Evolutionary conservation across 1,284 basidiomycete genomes (phyloP).

Genomic region (Ganoderma sinense): DNA sequence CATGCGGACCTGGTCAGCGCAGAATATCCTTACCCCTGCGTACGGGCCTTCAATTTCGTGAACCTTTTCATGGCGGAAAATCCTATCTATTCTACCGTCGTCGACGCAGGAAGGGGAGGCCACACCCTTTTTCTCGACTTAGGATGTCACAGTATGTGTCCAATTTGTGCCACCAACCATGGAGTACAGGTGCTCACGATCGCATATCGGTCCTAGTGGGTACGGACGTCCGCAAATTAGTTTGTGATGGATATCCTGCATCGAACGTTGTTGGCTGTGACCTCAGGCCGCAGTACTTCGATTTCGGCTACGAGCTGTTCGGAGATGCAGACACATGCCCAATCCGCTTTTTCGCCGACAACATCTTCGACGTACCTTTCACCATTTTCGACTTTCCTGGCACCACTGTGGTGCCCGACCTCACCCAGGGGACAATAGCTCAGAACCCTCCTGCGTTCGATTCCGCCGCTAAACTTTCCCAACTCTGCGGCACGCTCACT

Average conservation of each 20-base stretch:
- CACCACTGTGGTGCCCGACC: too few species aligned
- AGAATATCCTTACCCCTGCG: constrained; percentile 47
- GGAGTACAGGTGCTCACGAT: neutral
- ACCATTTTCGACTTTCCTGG: neutral
- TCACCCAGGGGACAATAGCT: neutral
- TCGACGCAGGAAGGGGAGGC: constrained; percentile 35
- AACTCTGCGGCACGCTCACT: constrained; percentile 33
- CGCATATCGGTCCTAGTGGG: constrained; percentile 37
- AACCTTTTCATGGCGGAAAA: constrained; percentile 40
- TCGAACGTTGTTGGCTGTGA: constrained; percentile 41
- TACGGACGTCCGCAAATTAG: constrained; percentile 44
- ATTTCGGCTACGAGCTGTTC: constrained; percentile 42
- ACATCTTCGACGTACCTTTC: constrained; percentile 40
- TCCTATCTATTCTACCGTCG: constrained; percentile 36
- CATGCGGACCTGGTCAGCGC: constrained; percentile 24
- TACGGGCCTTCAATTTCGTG: constrained; percentile 43
- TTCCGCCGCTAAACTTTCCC: constrained; percentile 27
- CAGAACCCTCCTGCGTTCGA: constrained; percentile 4
- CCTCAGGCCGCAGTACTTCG: constrained; percentile 42
- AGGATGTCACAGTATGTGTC: constrained; percentile 45
- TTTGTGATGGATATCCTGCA: constrained; percentile 42
- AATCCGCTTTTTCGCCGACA: constrained; percentile 43
- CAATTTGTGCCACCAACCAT: neutral
- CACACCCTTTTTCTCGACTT: constrained; percentile 42
- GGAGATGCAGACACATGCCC: constrained; percentile 27